Percentiles rank a stretch among this genome's conserved stretches.
These are phyloP conservation scores for Radiomyces spectabilis DNA, from an alignment of 192 early-diverging fungal genomes.

Conservation along the genomic window DNA sequence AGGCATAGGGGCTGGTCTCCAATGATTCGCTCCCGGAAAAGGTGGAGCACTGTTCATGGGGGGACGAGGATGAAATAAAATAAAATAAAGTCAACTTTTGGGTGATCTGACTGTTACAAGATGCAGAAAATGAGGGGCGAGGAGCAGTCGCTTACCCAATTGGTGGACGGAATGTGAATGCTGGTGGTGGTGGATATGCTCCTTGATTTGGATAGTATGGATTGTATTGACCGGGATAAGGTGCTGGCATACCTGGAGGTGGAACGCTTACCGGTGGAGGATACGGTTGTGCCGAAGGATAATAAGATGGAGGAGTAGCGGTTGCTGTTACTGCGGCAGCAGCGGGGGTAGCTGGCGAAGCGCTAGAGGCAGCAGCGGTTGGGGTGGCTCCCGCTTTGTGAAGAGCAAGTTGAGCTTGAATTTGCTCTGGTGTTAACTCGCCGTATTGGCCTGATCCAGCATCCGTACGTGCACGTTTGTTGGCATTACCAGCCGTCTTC, in stretches of 20 bases:
- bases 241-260: neutral
- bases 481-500: slow-evolving; percentile 24
- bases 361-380: slow-evolving; percentile 12
- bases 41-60: no score
- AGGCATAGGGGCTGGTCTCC: no score
- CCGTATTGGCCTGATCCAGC: slow-evolving; percentile 23
- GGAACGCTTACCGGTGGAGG: slow-evolving; percentile 18
- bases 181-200: slow-evolving; percentile 4
- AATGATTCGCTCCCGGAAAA: no score
- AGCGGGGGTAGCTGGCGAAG: slow-evolving; percentile 6
- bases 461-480: slow-evolving; percentile 32
- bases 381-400: slow-evolving; percentile 28
- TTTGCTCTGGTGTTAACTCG: slow-evolving; percentile 31
- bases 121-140: neutral
- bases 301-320: slow-evolving; percentile 5
- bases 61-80: neutral
- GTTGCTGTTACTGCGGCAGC: slow-evolving; percentile 7
- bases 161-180: neutral
- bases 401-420: slow-evolving; percentile 34
- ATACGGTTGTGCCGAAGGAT: no score
- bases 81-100: neutral
- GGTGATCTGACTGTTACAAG: neutral
- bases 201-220: no score
- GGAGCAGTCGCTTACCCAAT: slow-evolving; percentile 4
- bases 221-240: slow-evolving; percentile 8